Conservation (phyloP, 345 rosid species). For the Orychophragmus violaceus region DNA sequence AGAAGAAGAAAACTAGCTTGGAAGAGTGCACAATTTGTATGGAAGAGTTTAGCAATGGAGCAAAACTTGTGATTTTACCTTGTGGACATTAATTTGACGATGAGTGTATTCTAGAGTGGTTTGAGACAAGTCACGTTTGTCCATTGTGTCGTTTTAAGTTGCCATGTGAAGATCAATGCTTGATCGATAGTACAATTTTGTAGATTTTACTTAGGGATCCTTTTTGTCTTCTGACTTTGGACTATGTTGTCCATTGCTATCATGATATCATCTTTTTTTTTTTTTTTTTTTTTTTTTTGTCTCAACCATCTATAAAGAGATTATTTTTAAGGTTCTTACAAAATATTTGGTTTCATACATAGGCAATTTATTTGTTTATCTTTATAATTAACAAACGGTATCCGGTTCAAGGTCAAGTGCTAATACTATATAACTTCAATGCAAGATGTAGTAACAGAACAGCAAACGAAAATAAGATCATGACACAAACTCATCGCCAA, state of each 20-base stretch:
- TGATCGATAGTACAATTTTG: not conserved
- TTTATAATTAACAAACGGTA: too few relatives aligned
- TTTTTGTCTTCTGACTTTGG: not conserved
- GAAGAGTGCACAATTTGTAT: not conserved
- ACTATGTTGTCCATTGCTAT: not conserved
- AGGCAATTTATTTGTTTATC: too few relatives aligned
- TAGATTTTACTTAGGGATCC: not conserved
- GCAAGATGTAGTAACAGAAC: too few relatives aligned
- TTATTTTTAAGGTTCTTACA: too few relatives aligned
- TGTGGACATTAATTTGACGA: conserved; percentile 5
- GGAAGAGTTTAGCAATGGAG: not conserved
- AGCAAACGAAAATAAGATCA: not conserved
- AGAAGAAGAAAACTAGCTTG: not conserved
- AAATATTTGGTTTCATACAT: not conserved
- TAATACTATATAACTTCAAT: too few relatives aligned
- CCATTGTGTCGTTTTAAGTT: not conserved
- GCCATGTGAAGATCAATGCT: not conserved
- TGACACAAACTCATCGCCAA: too few relatives aligned
- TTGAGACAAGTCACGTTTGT: too few relatives aligned
- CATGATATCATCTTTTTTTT: not conserved
- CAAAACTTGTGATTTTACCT: not conserved
- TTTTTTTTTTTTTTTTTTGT: too few relatives aligned
- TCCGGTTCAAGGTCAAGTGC: too few relatives aligned
- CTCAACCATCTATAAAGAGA: not conserved
- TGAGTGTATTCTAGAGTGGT: not conserved